These are phyloP conservation scores for Fusarium nematophilum DNA, from an alignment of 2,329 filamentous ascomycete genomes.

Conservation along the genomic window DNA sequence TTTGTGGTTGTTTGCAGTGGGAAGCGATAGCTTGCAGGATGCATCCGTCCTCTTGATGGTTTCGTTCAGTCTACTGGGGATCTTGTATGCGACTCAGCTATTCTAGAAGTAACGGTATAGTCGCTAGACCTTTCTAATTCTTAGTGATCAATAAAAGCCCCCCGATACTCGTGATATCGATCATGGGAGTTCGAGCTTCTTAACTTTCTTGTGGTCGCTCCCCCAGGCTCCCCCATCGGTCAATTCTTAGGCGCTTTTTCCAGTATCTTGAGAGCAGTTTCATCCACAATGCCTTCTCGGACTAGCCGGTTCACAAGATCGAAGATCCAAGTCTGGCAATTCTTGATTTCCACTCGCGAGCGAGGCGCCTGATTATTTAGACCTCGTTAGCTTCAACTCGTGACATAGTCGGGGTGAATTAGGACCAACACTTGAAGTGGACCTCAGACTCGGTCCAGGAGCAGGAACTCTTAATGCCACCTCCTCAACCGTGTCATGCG, in stretches of 20 bases:
- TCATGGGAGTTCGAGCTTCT: no score
- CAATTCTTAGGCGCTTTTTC: conserved; percentile 10
- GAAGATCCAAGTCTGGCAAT: conserved; percentile 12
- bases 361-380: neutral
- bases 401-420: neutral
- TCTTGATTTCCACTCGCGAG: conserved; percentile 5
- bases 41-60: no score
- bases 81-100: no score
- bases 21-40: no score
- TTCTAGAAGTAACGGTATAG: no score
- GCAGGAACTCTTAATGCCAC: conserved; percentile 1
- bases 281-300: neutral
- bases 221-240: no score
- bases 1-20: no score
- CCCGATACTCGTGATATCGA: no score
- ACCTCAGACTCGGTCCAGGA: conserved; percentile 1
- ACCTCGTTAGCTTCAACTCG: neutral
- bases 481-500: conserved; percentile 11
- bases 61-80: no score
- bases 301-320: conserved; percentile 9
- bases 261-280: neutral
- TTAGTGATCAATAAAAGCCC: no score
- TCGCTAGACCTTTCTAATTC: no score
- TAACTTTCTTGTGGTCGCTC: no score
- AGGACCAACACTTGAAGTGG: neutral